These are phyloP conservation scores for Populus euphratica DNA, from an alignment of 345 rosid genomes.

Conservation along the genomic window DNA sequence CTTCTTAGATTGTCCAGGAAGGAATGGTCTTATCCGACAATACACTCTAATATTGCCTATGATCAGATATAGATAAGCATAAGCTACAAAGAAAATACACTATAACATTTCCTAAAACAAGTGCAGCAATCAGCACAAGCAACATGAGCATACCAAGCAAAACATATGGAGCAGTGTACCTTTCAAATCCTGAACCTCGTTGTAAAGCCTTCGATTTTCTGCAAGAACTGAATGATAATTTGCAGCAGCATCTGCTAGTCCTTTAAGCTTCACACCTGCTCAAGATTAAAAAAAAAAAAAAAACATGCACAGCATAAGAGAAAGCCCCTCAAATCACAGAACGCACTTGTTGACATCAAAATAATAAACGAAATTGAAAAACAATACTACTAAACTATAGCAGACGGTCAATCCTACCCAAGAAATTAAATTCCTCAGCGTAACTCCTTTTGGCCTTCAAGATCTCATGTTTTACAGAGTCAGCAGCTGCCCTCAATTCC, in stretches of 20 bases:
- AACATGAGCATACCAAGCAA: slow-evolving; percentile 7
- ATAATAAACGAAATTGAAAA: slow-evolving; percentile 9
- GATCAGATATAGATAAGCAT: not conserved
- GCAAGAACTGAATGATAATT: slow-evolving; percentile 73
- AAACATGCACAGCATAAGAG: slow-evolving; percentile 4
- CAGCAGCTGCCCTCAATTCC: slow-evolving; percentile 64
- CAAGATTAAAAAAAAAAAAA: slow-evolving; percentile 11
- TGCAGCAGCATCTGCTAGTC: slow-evolving; percentile 76
- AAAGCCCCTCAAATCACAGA: slow-evolving; percentile 1
- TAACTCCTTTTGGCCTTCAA: slow-evolving; percentile 55
- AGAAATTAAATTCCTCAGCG: slow-evolving; percentile 55
- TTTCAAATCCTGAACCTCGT: slow-evolving; percentile 94
- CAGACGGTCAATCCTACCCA: slow-evolving; percentile 42
- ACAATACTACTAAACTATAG: not conserved
- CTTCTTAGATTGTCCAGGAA: slow-evolving; percentile 70
- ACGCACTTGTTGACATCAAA: slow-evolving; percentile 1
- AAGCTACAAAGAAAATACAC: slow-evolving; percentile 52
- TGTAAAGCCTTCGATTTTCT: slow-evolving; percentile 83
- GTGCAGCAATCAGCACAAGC: slow-evolving; percentile 19
- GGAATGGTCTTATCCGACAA: slow-evolving; percentile 92
- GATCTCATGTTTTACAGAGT: slow-evolving; percentile 62
- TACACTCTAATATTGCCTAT: slow-evolving; percentile 95
- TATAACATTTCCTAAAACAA: slow-evolving; percentile 66
- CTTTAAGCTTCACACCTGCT: slow-evolving; percentile 73
- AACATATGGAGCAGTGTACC: slow-evolving; percentile 37